Evolutionary conservation across 179 eudicot species (phyloP).

Genomic region (Sideroxylon spinosum): DNA sequence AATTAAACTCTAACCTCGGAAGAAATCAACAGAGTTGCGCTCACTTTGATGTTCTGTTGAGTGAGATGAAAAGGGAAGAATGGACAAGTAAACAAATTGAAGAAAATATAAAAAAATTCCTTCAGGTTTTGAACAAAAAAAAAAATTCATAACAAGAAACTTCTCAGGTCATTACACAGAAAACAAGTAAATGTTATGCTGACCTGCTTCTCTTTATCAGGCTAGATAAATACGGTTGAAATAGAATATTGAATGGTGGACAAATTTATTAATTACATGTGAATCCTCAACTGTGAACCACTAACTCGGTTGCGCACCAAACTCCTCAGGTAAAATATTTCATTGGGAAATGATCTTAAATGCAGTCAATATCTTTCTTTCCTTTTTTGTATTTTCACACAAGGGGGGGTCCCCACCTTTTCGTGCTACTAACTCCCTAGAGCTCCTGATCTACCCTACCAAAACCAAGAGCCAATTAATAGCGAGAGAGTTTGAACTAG

Average conservation of each 20-base stretch:
- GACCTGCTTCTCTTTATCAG: conserved; percentile 4
- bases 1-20: not conserved
- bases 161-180: not conserved
- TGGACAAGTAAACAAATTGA: not conserved
- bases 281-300: not conserved
- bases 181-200: not conserved
- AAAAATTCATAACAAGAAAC: not conserved
- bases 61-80: not conserved
- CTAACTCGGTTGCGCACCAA: conserved; percentile 8
- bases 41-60: conserved; percentile 8
- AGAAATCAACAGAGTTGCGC: not conserved
- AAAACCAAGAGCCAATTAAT: too few species aligned
- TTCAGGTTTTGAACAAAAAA: not conserved
- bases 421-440: too few species aligned
- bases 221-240: not conserved
- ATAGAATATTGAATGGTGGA: not conserved
- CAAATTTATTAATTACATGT: not conserved
- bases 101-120: not conserved
- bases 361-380: not conserved
- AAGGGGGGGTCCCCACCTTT: too few species aligned
- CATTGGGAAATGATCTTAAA: not conserved
- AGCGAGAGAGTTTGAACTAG: too few species aligned
- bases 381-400: too few species aligned
- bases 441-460: too few species aligned
- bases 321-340: not conserved